Evolutionary conservation across 2,329 filamentous ascomycete species (phyloP), one percentile per base, ranked within the genome.

Genomic region (Fusarium subtropicale): DNA sequence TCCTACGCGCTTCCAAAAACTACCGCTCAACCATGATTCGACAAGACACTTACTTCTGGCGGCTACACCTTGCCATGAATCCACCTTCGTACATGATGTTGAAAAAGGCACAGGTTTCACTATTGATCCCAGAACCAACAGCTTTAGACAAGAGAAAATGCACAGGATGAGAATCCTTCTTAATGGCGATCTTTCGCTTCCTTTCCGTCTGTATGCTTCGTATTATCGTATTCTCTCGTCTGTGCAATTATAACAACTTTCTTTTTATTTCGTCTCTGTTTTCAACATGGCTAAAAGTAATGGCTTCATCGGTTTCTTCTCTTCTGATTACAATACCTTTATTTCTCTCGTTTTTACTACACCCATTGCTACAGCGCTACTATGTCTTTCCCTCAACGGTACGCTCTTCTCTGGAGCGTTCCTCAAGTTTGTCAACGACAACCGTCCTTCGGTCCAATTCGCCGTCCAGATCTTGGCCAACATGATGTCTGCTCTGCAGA

Each of bases 301-400:
- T 7, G 45, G 39, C 24, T 64, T 62, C 7, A 41, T 57, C 4
- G 39, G 38, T 16, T 65, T 65, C 54, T 65, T 65, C 11, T 33
- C 53, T 15, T 65, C 60, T 9, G 62, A 65, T 20, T 65, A 45
- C 1, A 59, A 59, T 9, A 64, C 52, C 15, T 64, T 64, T 10
- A 50, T 65, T 28, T 56, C 60, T 9, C 59, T 65, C 15, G 22
- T 50, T 28, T 24, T 65, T 9, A 64, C 62, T 4, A 59, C 62
- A 2, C 60, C 60, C 4, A 22, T 60, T 13, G 56, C 57, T 33
- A 63, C 39, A 11, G 24, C 51, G 6, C 24, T 66, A 13, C 24
- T 65, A 65, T 65, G 55, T 7, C 48, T 64, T 15, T 56, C 41
- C 2, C 26, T 48, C 15, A 33, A 66, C 13, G 22, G 11, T 2